Evolutionary conservation across 2,329 filamentous ascomycete genomes (phyloP), one percentile per base, ranked within the genome.

Genomic region (Ophiostoma fasciatum): DNA sequence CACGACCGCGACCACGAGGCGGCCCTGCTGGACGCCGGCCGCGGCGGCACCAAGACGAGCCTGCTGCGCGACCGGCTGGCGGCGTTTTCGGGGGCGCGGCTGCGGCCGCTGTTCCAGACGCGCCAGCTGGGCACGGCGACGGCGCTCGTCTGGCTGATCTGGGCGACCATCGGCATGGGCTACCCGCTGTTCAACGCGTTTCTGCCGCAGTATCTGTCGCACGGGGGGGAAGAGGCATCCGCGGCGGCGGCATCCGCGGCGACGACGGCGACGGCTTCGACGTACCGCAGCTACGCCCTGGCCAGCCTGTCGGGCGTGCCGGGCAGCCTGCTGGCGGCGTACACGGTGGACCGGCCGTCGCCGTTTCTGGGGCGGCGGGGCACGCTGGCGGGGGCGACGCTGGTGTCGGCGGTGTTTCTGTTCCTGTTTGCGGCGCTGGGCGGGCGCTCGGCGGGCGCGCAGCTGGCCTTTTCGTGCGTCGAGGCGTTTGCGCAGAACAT

Each of bases 141-240:
- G 1, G 48, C 45, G 4, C 57, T 75, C 17, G 62, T 88, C 32
- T 85, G 80, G 80, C 81, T 85, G 55, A 76, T 74, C 52, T 92
- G 83, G 83, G 67, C 76, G 0, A 77, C 73, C 12, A 87, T 92
- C 45, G 83, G 83, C 41, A 80, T 92, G 73, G 82, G 77, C 3
- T 92, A 88, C 50, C 83, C 82, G 1, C 69, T 93, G 2, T 93
- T 88, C 68, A 90, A 90, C 55, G 79, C 81, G 35, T 92, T 92
- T 58, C 66, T 93, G n/a, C 84, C 84, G 0, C 81, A 90, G 46
- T 90, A 90, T 50, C 71, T 92, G 40, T 71, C 75, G 18, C 68
- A 74, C 38, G 67, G 71, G 19, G 57, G 57, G 33, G 44, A 46
- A 5, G 37, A 51, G 9, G 50, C 58, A 11, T 33, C 41, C 7